Conservation (phyloP, 371 early-diverging fungal species). For the Mortierella sp. region DNA sequence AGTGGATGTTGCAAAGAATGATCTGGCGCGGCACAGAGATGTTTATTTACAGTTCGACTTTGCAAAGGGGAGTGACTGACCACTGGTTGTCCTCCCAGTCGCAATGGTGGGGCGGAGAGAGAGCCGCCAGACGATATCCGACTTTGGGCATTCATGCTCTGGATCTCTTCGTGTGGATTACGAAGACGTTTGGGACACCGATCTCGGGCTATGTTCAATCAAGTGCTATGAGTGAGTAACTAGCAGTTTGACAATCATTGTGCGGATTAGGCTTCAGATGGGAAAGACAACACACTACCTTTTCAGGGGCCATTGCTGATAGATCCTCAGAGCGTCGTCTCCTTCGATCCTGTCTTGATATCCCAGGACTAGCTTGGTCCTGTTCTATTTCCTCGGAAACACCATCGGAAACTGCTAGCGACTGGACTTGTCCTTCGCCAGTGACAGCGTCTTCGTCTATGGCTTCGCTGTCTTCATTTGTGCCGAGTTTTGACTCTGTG, state of each 20-base stretch:
- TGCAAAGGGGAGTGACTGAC: no score
- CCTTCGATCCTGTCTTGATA: constrained; percentile 5
- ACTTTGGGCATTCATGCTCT: constrained; percentile 25
- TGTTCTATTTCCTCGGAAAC: constrained; percentile 1
- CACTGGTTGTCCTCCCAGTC: no score
- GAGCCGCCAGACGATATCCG: no score
- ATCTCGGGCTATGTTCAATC: constrained; percentile 57
- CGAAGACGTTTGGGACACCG: constrained; percentile 64
- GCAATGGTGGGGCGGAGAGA: no score
- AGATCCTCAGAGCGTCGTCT: constrained; percentile 2
- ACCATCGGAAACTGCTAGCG: constrained; percentile 1
- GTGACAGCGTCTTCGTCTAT: constrained; percentile 1
- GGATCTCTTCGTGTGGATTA: constrained; percentile 58
- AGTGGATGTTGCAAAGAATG: background rate
- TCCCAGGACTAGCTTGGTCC: background rate
- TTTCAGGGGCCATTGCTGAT: constrained; percentile 13
- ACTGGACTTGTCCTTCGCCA: constrained; percentile 11
- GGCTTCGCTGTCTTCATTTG: background rate
- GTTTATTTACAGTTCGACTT: constrained; percentile 1
- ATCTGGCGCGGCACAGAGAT: background rate
- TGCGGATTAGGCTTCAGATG: background rate
- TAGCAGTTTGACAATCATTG: no score
- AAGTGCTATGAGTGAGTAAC: background rate
- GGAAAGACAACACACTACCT: constrained; percentile 10
- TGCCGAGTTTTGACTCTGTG: constrained; percentile 7